Base-by-base conservation (phyloP, 768 basidiomycete species). In the Boletus pseudo-olivaceus region DNA sequence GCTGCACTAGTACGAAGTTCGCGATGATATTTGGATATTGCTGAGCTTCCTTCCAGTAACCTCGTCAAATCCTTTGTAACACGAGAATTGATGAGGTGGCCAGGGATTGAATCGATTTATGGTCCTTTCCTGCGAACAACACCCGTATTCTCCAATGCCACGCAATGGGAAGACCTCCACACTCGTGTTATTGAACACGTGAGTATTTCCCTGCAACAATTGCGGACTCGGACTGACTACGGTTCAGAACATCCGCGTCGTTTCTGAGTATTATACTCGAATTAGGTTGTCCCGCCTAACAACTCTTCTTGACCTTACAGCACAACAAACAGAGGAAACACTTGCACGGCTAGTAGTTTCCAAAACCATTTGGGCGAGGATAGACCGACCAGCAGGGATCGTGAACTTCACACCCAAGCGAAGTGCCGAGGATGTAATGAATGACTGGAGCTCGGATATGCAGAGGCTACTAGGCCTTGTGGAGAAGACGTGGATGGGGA, bases 401-500 rank as follows among this genome's bases (percentile, higher is more conserved):
- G 83, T 99, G 52, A 87, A 78, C 66, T 99, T 99, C 79, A 83
- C 84, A 62, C 82, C 79, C 62, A 89, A 88, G 72, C 84, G 85
- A 60, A 85, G 79, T 51, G 82, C 90, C 2, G 95, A 98, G 67
- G 93, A 97, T 63, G 87, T 93, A 6, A 88, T 99, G 87, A 98
- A 98, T 67, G 92, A 93, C 57, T 99, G 97, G 96, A 95, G 93
- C 72, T 90, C 86, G 20, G 95, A 98, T 66, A 93, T 99, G 82
- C 90, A 88, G 64, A 93, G 89, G 73, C 74, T 99, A 65, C 78
- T 99, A 56, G 82, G 88, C 17, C 73, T 97, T 39, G 90, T 94
- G 14, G 97, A 99, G 76, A 98, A 98, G 82, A 93, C 93, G n/a
- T 97, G 95, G 91, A 93, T 93, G 91, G 88, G 88, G 35, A 87